Conservation (phyloP, 148 eudicot species). For the Pharnaceum exiguum region DNA sequence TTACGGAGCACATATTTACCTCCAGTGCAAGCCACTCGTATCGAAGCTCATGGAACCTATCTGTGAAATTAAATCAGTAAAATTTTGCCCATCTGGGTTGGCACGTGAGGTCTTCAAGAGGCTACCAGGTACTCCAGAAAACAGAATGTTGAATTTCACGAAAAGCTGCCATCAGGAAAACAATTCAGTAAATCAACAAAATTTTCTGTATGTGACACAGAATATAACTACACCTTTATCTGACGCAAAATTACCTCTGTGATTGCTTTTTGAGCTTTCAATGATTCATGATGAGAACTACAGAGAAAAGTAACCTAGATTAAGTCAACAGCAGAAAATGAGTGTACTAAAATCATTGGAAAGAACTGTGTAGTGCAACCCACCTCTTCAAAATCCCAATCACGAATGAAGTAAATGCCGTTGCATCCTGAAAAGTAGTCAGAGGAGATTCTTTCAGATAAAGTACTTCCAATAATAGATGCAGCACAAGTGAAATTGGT, state of each 20-base stretch:
- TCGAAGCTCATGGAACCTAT: constrained; percentile 83
- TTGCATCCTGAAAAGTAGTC: constrained; percentile 52
- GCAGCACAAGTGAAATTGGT: constrained; percentile 9
- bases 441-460: not conserved
- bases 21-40: constrained; percentile 83
- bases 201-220: not conserved
- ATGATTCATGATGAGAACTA: constrained; percentile 93
- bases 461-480: constrained; percentile 1
- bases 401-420: constrained; percentile 75
- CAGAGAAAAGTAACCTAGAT: constrained; percentile 11
- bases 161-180: constrained; percentile 59
- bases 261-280: constrained; percentile 94
- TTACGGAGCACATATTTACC: constrained; percentile 37
- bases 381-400: constrained; percentile 85
- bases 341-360: not conserved
- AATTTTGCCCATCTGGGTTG: constrained; percentile 55
- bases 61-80: constrained; percentile 78
- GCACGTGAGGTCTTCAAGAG: constrained; percentile 47
- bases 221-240: constrained; percentile 5
- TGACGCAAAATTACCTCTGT: constrained; percentile 60
- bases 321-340: not conserved
- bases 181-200: constrained; percentile 7
- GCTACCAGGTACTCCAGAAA: constrained; percentile 73
- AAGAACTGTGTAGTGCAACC: not conserved
- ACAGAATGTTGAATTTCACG: constrained; percentile 89